These are phyloP conservation scores for Sordariomycetes sp. DNA, from an alignment of 2,329 filamentous ascomycete species.

Conservation along the genomic window DNA sequence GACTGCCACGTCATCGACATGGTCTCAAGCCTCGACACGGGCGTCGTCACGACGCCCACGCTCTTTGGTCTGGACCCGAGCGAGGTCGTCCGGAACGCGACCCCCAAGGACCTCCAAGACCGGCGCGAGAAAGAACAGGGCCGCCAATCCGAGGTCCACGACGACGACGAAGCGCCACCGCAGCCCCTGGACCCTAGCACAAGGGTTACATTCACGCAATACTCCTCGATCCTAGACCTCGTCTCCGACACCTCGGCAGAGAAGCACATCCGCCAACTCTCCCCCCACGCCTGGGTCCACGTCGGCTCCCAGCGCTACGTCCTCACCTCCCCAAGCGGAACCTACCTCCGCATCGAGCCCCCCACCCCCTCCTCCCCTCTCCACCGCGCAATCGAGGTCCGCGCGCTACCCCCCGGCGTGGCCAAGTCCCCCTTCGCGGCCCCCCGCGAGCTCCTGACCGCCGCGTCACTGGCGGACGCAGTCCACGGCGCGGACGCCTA, in stretches of 20 bases:
- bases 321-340: conserved; percentile 51
- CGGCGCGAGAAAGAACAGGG: conserved; percentile 20
- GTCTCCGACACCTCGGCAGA: conserved; percentile 73
- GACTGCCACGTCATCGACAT: conserved; percentile 96
- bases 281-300: conserved; percentile 70
- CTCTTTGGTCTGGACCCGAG: conserved; percentile 83
- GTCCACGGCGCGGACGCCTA: conserved; percentile 79
- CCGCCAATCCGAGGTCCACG: conserved; percentile 4
- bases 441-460: conserved; percentile 54
- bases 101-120: conserved; percentile 44
- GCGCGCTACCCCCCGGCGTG: conserved; percentile 26
- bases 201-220: conserved; percentile 72
- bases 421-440: conserved; percentile 50
- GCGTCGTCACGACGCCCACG: conserved; percentile 82
- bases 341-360: conserved; percentile 41
- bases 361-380: conserved; percentile 11
- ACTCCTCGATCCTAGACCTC: conserved; percentile 82
- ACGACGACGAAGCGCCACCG: conserved; percentile 5
- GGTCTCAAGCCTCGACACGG: conserved; percentile 72
- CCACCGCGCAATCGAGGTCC: conserved; percentile 33
- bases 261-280: conserved; percentile 63
- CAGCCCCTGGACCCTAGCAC: conserved; percentile 11
- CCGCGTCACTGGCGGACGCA: conserved; percentile 56
- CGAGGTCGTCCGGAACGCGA: conserved; percentile 58
- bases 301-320: conserved; percentile 59